Evolutionary conservation across 768 basidiomycete genomes (phyloP), one percentile per base, ranked within the genome.

Genomic region (Dacryopinax spathularia): DNA sequence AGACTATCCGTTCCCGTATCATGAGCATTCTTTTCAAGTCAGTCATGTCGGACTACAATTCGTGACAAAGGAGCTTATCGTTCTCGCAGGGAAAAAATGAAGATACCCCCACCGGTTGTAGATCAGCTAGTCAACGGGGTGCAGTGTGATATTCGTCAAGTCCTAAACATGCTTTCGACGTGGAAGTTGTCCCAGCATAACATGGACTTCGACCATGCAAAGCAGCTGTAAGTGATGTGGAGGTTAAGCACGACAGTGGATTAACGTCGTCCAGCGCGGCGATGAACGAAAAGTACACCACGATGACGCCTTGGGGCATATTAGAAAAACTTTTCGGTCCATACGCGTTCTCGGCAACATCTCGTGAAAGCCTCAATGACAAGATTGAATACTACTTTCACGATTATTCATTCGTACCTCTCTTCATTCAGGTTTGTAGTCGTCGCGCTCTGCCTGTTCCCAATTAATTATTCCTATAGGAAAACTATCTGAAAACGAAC

Each of bases 311-410:
- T 0, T 98, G 95, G 75, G 91, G 89, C 64, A 83, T 98, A 64
- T 88, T 88, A n/a, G 81, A 84, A 60, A 92, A 89, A 73, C 79
- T 99, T 64, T 80, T 94, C 4, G 91, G 92, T 1, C 96, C 96
- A 20, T 91, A 96, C 69, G 76, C 91, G 66, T 98, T 96, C 74
- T 89, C 90, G 1, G 70, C 79, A 34, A 95, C 89, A 0, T 82
- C 86, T 29, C 82, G 88, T 60, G 85, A 91, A 72, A 85, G 89
- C 0, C 77, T 98, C 1, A 84, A 81, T 33, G 91, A 97, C 67
- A 97, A 97, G 77, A 89, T 95, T 78, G 95, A 97, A 62, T 73
- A 90, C 65, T 99, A 98, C 74, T 99, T 97, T 76, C 92, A 96
- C 64, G 96, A 99, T 70, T 89, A 91, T 71, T 84, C 88, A 1